A percentile compares a stretch with the other conserved stretches of the same genome.
phyloP scores from a whole-genome alignment of 371 early-diverging fungal species.

The Apophysomyces trapeziformis region DNA sequence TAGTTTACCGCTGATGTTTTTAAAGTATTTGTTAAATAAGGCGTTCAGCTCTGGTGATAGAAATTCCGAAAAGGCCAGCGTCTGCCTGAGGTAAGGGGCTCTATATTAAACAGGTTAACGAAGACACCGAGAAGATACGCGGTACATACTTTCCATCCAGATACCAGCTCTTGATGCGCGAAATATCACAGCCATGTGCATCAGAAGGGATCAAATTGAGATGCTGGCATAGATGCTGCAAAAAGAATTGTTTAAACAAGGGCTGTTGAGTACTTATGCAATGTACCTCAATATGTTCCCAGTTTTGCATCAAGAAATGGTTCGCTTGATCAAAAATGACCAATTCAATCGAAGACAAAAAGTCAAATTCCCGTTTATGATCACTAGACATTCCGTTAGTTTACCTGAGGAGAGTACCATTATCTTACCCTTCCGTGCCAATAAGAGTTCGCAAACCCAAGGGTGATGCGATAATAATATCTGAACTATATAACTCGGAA shows the following conservation, averaged over 20 bases:
- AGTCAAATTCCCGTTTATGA: conserved; percentile 90
- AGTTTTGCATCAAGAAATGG: conserved; percentile 95
- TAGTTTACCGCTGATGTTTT: conserved; percentile 79
- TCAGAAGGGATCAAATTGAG: conserved; percentile 88
- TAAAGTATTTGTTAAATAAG: conserved; percentile 74
- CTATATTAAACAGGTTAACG: conserved; percentile 28
- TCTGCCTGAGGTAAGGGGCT: conserved; percentile 88
- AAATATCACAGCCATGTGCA: conserved; percentile 93
- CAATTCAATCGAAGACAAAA: conserved; percentile 90
- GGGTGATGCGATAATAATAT: conserved; percentile 93
- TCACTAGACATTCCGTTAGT: conserved; percentile 49
- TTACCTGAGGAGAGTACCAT: background rate
- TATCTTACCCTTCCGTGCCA: conserved; percentile 72
- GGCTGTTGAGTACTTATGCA: background rate
- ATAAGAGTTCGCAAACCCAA: conserved; percentile 88
- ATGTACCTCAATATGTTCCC: conserved; percentile 87
- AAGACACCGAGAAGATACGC: background rate
- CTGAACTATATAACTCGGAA: conserved; percentile 85
- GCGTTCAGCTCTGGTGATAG: conserved; percentile 89
- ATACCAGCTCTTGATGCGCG: conserved; percentile 85
- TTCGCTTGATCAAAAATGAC: conserved; percentile 88
- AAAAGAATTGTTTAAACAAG: background rate
- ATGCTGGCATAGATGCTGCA: conserved; percentile 74
- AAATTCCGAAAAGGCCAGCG: conserved; percentile 78
- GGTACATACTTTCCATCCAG: conserved; percentile 73